Percentiles rank a stretch among this genome's conserved stretches.
These are phyloP conservation scores for Talaromyces sp. DNA, from an alignment of 2,329 filamentous ascomycete species.

Conservation along the genomic window DNA sequence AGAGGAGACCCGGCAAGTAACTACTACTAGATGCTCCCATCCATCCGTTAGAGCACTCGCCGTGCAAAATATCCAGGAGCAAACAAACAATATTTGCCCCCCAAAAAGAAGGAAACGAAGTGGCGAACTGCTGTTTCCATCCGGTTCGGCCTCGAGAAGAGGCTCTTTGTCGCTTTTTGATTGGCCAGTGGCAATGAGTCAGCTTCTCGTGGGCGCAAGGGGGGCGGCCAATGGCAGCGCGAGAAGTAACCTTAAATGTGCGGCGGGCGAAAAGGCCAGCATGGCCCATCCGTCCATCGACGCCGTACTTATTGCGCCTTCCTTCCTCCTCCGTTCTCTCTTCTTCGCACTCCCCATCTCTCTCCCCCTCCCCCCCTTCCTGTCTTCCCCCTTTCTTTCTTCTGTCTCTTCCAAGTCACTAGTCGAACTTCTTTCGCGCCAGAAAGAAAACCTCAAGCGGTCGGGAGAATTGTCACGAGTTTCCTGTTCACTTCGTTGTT, in stretches of 20 bases:
- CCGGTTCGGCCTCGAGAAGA: conserved; percentile 10
- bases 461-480: background rate
- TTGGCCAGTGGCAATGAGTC: conserved; percentile 19
- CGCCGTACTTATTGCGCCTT: conserved; percentile 18
- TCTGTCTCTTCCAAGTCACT: conserved; percentile 2
- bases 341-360: conserved; percentile 11
- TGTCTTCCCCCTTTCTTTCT: conserved; percentile 13
- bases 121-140: conserved; percentile 1
- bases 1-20: background rate
- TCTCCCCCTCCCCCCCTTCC: conserved; percentile 15
- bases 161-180: conserved; percentile 10
- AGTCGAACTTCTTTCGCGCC: background rate
- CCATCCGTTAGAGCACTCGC: background rate
- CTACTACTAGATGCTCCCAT: no score
- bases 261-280: conserved; percentile 36
- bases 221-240: conserved; percentile 27
- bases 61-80: background rate
- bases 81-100: background rate
- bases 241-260: conserved; percentile 34
- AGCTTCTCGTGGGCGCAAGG: conserved; percentile 12
- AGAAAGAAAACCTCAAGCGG: background rate
- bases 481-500: background rate
- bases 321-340: conserved; percentile 14
- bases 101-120: background rate
- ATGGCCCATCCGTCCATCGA: conserved; percentile 32